These are phyloP conservation scores for Rhypophila decipiens DNA, from an alignment of 495 filamentous ascomycete genomes.

Conservation along the genomic window DNA sequence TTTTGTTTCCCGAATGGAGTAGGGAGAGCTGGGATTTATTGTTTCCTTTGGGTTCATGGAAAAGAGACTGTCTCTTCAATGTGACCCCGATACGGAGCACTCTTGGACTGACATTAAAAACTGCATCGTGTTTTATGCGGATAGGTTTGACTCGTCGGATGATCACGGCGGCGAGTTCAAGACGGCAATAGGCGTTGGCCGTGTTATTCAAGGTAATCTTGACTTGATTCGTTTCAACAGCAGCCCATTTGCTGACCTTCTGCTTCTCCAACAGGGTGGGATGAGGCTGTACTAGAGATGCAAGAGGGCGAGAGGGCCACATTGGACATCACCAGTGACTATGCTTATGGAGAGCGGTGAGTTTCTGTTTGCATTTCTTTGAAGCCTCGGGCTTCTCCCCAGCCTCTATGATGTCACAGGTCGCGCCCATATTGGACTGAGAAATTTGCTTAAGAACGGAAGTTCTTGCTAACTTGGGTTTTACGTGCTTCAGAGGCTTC, in stretches of 20 bases:
- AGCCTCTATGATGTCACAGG: too few species aligned
- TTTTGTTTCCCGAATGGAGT: too few species aligned
- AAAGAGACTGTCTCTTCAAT: too few species aligned
- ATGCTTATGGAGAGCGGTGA: conserved; percentile 67
- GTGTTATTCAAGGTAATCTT: conserved; percentile 68
- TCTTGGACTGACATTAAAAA: too few species aligned
- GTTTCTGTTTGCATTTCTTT: too few species aligned
- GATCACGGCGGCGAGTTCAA: conserved; percentile 54
- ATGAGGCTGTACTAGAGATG: conserved; percentile 77
- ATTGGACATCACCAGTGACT: conserved; percentile 70
- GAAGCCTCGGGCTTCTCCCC: neutral
- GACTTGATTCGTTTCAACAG: neutral
- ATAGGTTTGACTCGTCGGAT: conserved; percentile 65
- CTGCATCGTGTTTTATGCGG: too few species aligned
- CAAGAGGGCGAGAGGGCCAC: conserved; percentile 73
- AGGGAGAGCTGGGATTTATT: too few species aligned
- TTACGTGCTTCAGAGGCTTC: conserved; percentile 65
- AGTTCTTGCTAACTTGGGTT: too few species aligned
- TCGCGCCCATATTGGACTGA: too few species aligned
- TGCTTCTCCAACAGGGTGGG: conserved; percentile 57
- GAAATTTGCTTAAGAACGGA: too few species aligned
- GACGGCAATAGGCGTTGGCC: conserved; percentile 63
- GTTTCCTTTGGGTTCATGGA: too few species aligned
- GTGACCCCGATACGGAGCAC: too few species aligned
- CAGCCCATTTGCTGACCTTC: conserved; percentile 7